phyloP scores from a whole-genome alignment of 1,284 basidiomycete genomes.

The Clitocybe nebularis region DNA sequence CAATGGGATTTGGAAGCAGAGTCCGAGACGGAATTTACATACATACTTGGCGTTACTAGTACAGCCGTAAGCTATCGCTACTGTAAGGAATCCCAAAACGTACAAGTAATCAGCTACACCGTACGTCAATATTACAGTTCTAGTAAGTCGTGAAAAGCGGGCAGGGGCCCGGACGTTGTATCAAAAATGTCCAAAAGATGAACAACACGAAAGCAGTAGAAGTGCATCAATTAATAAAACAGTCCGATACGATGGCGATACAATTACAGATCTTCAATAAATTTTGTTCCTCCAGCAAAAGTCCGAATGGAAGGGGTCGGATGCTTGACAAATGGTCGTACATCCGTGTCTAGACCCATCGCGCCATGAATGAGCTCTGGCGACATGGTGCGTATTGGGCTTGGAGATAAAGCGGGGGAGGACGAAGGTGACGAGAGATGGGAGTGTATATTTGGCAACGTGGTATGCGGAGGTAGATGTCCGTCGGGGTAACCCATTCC shows the following conservation, averaged over 20 bases:
- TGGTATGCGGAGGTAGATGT: constrained; percentile 17
- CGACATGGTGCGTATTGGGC: constrained; percentile 10
- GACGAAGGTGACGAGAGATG: constrained; percentile 22
- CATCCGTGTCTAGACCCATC: constrained; percentile 20
- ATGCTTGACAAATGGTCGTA: constrained; percentile 28
- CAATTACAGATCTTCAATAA: constrained; percentile 33
- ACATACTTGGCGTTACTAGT: too few relatives aligned
- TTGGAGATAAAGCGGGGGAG: constrained; percentile 21
- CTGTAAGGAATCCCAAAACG: too few relatives aligned
- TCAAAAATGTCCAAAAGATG: neutral
- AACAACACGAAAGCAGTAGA: too few relatives aligned
- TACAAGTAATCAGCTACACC: too few relatives aligned
- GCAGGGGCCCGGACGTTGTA: neutral
- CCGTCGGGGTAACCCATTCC: constrained; percentile 20
- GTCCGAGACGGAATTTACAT: too few relatives aligned
- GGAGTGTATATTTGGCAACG: constrained; percentile 25
- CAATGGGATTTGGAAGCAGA: too few relatives aligned
- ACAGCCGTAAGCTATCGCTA: too few relatives aligned
- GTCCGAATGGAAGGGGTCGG: constrained; percentile 34
- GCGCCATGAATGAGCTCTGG: constrained; percentile 12
- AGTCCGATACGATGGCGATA: neutral
- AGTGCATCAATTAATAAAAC: too few relatives aligned
- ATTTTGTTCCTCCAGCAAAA: constrained; percentile 39
- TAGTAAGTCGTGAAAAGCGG: too few relatives aligned
- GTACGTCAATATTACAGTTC: too few relatives aligned